Conservation (phyloP, 1,139 yeast species). For the Yarrowia galli region DNA sequence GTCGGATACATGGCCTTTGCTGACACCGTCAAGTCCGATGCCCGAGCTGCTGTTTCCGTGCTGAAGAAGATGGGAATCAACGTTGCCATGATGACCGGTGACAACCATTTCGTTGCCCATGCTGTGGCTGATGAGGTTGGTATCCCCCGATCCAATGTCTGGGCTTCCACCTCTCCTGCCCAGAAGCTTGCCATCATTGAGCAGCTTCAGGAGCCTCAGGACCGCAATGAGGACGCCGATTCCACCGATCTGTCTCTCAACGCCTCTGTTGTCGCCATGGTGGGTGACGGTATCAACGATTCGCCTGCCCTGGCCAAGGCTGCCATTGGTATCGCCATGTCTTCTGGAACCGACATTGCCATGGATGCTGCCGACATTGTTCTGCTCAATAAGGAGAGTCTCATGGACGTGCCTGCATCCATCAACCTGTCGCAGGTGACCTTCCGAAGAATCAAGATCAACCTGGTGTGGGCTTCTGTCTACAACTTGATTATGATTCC, state of each 20-base stretch:
- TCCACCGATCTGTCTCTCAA: slow-evolving; percentile 17
- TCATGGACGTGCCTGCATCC: slow-evolving; percentile 74
- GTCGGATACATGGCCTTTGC: slow-evolving; percentile 71
- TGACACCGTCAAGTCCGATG: slow-evolving; percentile 75
- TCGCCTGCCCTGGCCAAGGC: slow-evolving; percentile 94
- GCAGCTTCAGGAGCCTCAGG: slow-evolving; percentile 52
- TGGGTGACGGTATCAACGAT: slow-evolving; percentile 97
- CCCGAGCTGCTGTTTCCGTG: slow-evolving; percentile 65
- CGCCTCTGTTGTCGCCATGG: slow-evolving; percentile 67
- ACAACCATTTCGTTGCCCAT: slow-evolving; percentile 67
- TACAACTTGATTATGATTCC: slow-evolving; percentile 92
- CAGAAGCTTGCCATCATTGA: slow-evolving; percentile 75
- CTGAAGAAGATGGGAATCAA: slow-evolving; percentile 63
- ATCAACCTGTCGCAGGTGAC: slow-evolving; percentile 75
- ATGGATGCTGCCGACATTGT: slow-evolving; percentile 95
- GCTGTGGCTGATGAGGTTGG: slow-evolving; percentile 73
- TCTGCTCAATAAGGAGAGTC: slow-evolving; percentile 57
- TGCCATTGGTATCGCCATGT: slow-evolving; percentile 87
- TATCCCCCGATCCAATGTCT: slow-evolving; percentile 67
- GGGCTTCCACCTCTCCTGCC: slow-evolving; percentile 78
- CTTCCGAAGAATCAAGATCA: slow-evolving; percentile 75
- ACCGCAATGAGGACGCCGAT: slow-evolving; percentile 39
- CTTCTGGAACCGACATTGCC: slow-evolving; percentile 94
- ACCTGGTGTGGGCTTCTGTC: slow-evolving; percentile 83
- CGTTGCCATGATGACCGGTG: slow-evolving; percentile 95